Conservation (phyloP, 2,329 filamentous ascomycete genomes). For the Aureobasidium melanogenum region DNA sequence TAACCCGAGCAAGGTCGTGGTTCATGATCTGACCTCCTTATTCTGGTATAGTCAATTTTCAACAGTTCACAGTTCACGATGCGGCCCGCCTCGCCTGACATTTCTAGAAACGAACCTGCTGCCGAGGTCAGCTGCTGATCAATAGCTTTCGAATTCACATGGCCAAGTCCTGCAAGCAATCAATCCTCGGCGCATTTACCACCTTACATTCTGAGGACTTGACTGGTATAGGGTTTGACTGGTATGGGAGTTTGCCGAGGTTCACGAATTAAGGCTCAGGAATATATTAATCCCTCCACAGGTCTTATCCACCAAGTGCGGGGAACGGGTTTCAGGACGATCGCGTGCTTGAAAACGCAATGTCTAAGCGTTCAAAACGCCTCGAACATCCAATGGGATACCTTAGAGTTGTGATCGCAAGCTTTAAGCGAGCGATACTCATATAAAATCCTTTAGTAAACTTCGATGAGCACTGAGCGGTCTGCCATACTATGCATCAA, state of each 20-base stretch:
- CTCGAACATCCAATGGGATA: not conserved
- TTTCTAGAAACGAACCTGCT: no score
- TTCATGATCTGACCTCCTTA: not conserved
- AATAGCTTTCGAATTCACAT: not conserved
- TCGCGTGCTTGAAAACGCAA: not conserved
- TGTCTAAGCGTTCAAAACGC: not conserved
- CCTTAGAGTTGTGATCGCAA: no score
- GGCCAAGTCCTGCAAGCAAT: not conserved
- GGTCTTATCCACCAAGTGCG: not conserved
- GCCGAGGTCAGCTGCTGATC: not conserved
- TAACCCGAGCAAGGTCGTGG: no score
- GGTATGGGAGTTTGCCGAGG: not conserved
- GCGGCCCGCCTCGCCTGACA: not conserved
- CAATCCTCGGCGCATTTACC: not conserved
- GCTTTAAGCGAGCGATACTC: not conserved
- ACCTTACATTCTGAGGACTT: not conserved
- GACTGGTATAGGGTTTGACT: not conserved
- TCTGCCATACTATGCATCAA: not conserved
- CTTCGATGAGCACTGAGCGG: not conserved
- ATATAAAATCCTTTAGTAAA: not conserved
- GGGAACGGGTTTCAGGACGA: not conserved
- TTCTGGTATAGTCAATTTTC: no score
- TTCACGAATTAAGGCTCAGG: not conserved
- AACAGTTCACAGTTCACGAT: no score
- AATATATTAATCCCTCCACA: not conserved